phyloP scores from a whole-genome alignment of 2,329 filamentous ascomycete species.

The Colletotrichum brevisporum region DNA sequence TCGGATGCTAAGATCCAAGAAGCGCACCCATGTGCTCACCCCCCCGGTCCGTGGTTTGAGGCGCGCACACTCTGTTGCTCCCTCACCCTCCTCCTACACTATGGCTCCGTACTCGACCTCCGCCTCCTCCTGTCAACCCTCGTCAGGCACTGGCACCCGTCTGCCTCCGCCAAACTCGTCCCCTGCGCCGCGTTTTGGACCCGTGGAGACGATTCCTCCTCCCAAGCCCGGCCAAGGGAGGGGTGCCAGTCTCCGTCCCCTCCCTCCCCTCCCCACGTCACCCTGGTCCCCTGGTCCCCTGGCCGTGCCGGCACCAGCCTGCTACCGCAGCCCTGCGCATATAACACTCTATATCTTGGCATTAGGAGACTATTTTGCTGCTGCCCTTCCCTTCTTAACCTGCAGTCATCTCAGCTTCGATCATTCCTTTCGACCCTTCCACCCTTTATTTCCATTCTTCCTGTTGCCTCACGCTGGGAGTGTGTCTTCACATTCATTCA shows the following conservation, averaged over 20 bases:
- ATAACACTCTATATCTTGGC: conserved; percentile 58
- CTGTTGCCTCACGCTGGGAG: conserved; percentile 60
- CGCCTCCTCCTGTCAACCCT: conserved; percentile 5
- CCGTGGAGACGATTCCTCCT: conserved; percentile 52
- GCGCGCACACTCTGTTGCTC: conserved; percentile 22
- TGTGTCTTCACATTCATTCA: conserved; percentile 67
- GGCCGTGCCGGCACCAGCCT: conserved; percentile 36
- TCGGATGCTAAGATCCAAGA: conserved; percentile 36
- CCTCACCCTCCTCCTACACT: conserved; percentile 40
- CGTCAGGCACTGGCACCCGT: no score
- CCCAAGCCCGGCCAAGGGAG: conserved; percentile 30
- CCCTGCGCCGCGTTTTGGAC: conserved; percentile 57
- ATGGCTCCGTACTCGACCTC: conserved; percentile 42
- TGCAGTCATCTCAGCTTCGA: conserved; percentile 40
- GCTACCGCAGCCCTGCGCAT: conserved; percentile 49
- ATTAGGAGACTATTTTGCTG: conserved; percentile 50
- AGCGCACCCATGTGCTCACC: conserved; percentile 15
- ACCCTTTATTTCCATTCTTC: conserved; percentile 44
- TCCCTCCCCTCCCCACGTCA: conserved; percentile 1
- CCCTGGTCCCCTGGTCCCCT: conserved; percentile 37
- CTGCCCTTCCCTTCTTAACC: conserved; percentile 45
- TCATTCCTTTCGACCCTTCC: conserved; percentile 47
- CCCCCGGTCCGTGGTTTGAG: conserved; percentile 26
- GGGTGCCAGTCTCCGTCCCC: conserved; percentile 43
- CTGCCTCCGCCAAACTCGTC: conserved; percentile 36